phyloP scores from a whole-genome alignment of 768 basidiomycete species.

The Lentinula sp. region DNA sequence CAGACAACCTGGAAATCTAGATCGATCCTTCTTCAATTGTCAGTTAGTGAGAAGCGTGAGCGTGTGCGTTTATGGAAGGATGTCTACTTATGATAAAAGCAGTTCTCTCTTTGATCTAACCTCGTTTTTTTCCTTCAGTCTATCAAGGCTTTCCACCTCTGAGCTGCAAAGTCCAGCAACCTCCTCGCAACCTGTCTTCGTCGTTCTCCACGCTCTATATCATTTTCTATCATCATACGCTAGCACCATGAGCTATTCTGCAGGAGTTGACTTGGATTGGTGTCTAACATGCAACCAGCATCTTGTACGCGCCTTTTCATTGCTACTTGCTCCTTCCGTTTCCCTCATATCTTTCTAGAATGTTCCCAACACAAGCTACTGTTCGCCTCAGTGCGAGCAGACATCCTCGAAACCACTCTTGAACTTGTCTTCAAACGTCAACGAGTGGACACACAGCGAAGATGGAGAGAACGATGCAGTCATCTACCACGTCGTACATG shows the following conservation, averaged over 20 bases:
- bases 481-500: not conserved
- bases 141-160: not conserved
- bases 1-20: not conserved
- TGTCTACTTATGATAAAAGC: not conserved
- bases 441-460: not conserved
- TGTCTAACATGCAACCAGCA: not conserved
- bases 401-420: not conserved
- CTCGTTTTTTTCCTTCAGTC: not conserved
- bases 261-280: slow-evolving; percentile 1
- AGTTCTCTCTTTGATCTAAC: not conserved
- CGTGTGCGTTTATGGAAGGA: not conserved
- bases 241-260: slow-evolving; percentile 1
- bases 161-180: not conserved
- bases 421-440: not conserved
- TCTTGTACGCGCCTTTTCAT: not conserved
- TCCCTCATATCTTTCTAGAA: not conserved
- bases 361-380: not conserved
- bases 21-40: not conserved
- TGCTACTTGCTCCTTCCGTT: not conserved
- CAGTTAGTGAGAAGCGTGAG: not conserved
- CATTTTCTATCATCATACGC: not conserved
- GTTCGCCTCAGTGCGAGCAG: not conserved
- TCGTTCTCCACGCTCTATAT: not conserved
- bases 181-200: not conserved
- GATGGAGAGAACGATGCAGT: not conserved